Evolutionary conservation across 345 rosid genomes (phyloP).

Genomic region (Anacardium occidentale): DNA sequence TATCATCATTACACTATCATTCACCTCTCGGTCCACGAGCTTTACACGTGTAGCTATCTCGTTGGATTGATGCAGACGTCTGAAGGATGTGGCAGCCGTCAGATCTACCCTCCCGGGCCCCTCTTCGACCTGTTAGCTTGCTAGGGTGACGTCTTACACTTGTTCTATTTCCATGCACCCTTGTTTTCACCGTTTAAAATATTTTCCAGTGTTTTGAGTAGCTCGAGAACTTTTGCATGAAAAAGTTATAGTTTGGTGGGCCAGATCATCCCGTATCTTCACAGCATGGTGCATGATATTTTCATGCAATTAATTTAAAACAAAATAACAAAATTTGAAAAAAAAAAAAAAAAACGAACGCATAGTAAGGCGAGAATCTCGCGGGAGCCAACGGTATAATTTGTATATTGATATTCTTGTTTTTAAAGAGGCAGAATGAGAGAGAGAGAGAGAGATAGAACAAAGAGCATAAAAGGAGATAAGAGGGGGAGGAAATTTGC

Average conservation of each 20-base stretch:
- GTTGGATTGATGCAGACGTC: conserved; percentile 18
- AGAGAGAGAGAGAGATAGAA: conserved; percentile 17
- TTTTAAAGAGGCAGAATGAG: conserved; percentile 17
- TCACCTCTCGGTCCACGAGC: conserved; percentile 19
- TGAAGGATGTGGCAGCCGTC: conserved; percentile 29
- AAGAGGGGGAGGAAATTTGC: background rate
- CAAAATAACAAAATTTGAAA: no score
- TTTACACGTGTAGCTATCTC: conserved; percentile 33
- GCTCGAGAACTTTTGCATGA: conserved; percentile 52
- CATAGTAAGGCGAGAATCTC: conserved; percentile 50
- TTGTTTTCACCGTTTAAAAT: conserved; percentile 25
- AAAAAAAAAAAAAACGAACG: conserved; percentile 15
- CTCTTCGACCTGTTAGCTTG: background rate
- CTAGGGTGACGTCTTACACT: conserved; percentile 15
- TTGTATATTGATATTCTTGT: background rate
- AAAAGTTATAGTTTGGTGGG: conserved; percentile 27
- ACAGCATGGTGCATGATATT: conserved; percentile 26
- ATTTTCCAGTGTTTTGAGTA: no score
- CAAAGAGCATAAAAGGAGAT: conserved; percentile 31
- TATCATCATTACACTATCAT: conserved; percentile 58
- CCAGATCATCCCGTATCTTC: conserved; percentile 20
- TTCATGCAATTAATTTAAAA: conserved; percentile 38
- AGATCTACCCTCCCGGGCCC: conserved; percentile 24
- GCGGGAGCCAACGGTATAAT: conserved; percentile 40
- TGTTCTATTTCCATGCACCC: background rate